phyloP scores from a whole-genome alignment of 2,329 filamentous ascomycete genomes.

The Ophidiomyces ophidiicola region DNA sequence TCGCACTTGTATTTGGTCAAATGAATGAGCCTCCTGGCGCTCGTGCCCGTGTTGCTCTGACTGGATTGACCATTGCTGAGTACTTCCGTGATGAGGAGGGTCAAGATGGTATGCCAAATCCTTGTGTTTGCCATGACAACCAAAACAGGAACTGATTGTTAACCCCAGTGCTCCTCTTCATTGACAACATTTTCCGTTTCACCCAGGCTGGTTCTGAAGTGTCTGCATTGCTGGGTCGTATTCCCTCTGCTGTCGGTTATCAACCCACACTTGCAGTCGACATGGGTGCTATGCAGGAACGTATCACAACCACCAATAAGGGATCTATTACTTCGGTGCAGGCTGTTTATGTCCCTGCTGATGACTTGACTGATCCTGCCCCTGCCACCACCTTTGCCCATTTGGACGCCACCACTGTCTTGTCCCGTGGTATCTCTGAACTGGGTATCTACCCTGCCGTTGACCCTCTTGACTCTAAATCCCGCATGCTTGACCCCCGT shows the following conservation, averaged over 20 bases:
- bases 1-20: conserved; percentile 98
- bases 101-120: conserved; percentile 60
- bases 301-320: conserved; percentile 99
- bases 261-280: conserved; percentile 96
- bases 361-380: conserved; percentile 99
- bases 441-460: conserved; percentile 99
- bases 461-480: conserved; percentile 99
- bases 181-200: conserved; percentile 99
- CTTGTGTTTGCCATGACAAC: neutral
- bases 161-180: conserved; percentile 81
- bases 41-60: conserved; percentile 98
- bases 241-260: conserved; percentile 99
- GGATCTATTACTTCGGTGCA: conserved; percentile 99
- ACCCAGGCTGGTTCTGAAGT: conserved; percentile 99
- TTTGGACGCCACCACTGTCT: conserved; percentile 99
- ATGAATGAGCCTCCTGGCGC: conserved; percentile 99
- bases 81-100: conserved; percentile 72
- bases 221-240: conserved; percentile 97
- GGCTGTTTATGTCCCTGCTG: conserved; percentile 99
- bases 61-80: conserved; percentile 57
- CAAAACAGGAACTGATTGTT: conserved; percentile 14
- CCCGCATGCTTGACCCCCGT: conserved; percentile 98
- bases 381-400: conserved; percentile 99
- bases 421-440: conserved; percentile 99
- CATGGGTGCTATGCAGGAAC: conserved; percentile 99